Percentiles rank a stretch among this genome's conserved stretches.
These are phyloP conservation scores for Drechslerella stenobrocha DNA, from an alignment of 2,329 filamentous ascomycete species.

Conservation along the genomic window DNA sequence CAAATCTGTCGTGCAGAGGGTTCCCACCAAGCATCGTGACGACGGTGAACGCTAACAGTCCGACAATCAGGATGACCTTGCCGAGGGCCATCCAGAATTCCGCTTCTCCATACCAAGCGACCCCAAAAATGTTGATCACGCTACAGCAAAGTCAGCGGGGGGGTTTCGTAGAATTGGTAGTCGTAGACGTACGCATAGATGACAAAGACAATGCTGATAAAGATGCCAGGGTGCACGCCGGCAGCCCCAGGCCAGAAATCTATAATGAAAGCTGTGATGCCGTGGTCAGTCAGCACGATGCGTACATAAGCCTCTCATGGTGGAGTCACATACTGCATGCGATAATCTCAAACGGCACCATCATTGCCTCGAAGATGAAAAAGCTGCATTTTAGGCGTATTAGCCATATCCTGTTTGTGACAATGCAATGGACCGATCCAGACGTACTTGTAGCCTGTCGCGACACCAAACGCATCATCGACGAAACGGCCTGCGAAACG, in stretches of 20 bases:
- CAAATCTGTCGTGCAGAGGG: constrained; percentile 70
- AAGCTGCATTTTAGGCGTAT: constrained; percentile 53
- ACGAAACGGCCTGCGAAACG: constrained; percentile 75
- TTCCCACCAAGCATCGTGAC: constrained; percentile 82
- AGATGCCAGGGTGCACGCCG: constrained; percentile 61
- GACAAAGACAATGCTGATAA: constrained; percentile 65
- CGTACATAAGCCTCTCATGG: background rate
- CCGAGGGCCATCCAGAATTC: constrained; percentile 72
- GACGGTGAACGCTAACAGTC: constrained; percentile 75
- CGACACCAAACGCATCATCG: constrained; percentile 74
- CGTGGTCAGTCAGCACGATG: background rate
- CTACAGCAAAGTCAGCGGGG: constrained; percentile 53
- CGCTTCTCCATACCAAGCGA: constrained; percentile 74
- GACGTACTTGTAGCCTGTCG: constrained; percentile 69
- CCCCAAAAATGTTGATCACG: constrained; percentile 70
- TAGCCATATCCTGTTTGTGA: no score
- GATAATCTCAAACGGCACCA: constrained; percentile 70
- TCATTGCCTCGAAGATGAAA: constrained; percentile 69
- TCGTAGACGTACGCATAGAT: constrained; percentile 60
- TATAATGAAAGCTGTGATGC: constrained; percentile 59
- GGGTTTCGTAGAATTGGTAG: background rate
- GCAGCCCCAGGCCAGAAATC: constrained; percentile 67
- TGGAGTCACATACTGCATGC: constrained; percentile 60
- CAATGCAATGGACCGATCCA: no score
- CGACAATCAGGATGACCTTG: constrained; percentile 72